phyloP scores from a whole-genome alignment of 2,329 filamentous ascomycete genomes.

The Aureobasidium sp. region DNA sequence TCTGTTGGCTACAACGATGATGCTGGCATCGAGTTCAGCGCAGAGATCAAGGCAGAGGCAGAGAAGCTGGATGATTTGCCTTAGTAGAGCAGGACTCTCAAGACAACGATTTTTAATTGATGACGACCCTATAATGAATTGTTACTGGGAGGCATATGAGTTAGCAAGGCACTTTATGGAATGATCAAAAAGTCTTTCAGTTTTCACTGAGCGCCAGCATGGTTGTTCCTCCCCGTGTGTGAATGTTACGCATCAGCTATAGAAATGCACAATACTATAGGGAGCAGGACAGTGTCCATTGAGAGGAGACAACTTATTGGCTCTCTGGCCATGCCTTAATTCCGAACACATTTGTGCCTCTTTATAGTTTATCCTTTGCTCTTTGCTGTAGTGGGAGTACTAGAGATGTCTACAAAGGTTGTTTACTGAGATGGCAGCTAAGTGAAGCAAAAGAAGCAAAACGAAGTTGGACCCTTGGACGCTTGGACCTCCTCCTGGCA shows the following conservation, averaged over 20 bases:
- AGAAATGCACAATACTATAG: too few relatives aligned
- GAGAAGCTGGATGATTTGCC: not conserved
- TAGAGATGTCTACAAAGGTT: too few relatives aligned
- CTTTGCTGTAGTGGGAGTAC: too few relatives aligned
- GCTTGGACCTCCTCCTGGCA: not conserved
- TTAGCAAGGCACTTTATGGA: not conserved
- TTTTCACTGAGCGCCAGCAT: not conserved
- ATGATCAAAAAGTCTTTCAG: not conserved
- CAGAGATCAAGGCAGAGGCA: not conserved
- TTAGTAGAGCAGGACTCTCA: not conserved
- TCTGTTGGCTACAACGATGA: conserved; percentile 7
- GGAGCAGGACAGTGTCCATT: too few relatives aligned
- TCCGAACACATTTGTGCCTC: too few relatives aligned
- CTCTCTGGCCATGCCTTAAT: too few relatives aligned
- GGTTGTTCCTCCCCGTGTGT: too few relatives aligned
- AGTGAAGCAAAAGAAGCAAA: too few relatives aligned
- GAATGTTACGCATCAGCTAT: too few relatives aligned
- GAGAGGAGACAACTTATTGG: too few relatives aligned
- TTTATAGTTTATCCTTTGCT: too few relatives aligned
- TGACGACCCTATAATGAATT: not conserved
- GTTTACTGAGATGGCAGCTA: too few relatives aligned
- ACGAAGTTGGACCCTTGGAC: not conserved
- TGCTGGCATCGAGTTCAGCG: not conserved
- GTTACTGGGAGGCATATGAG: not conserved
- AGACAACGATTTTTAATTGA: not conserved